phyloP scores from a whole-genome alignment of 106 monocot genomes.

The Dendrobium catenatum region DNA sequence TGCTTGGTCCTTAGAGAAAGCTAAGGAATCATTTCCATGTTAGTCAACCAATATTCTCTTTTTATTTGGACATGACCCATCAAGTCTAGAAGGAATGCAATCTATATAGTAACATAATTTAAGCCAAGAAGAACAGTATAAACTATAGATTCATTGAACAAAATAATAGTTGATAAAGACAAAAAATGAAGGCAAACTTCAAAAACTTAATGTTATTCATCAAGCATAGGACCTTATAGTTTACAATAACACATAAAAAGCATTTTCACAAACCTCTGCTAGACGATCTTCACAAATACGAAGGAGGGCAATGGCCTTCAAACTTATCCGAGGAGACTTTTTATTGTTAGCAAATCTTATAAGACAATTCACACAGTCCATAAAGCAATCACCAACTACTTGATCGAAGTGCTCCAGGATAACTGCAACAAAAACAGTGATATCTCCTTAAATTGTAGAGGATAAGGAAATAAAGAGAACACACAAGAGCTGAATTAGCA shows the following conservation, averaged over 20 bases:
- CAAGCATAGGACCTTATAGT: neutral
- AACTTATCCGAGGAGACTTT: constrained; percentile 70
- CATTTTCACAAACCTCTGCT: constrained; percentile 60
- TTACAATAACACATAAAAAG: neutral
- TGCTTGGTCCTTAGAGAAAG: neutral
- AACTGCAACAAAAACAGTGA: constrained; percentile 49
- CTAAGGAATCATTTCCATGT: neutral
- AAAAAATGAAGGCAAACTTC: neutral
- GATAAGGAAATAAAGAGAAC: constrained; percentile 4
- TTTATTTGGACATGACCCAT: neutral
- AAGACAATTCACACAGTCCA: constrained; percentile 99
- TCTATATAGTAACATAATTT: neutral
- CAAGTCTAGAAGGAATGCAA: neutral
- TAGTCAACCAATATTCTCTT: neutral
- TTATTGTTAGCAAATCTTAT: constrained; percentile 98
- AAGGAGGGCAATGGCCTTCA: constrained; percentile 96
- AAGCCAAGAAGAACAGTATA: neutral
- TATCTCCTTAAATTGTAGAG: constrained; percentile 5
- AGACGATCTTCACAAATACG: constrained; percentile 99
- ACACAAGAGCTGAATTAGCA: neutral
- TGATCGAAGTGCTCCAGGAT: constrained; percentile 99
- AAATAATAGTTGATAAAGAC: neutral
- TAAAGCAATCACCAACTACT: constrained; percentile 98
- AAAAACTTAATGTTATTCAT: neutral
- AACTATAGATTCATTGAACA: neutral